Percentiles rank a stretch among this genome's conserved stretches.
These are phyloP conservation scores for Saccharomycopsis microspora DNA, from an alignment of 805 yeast species.

Conservation along the genomic window DNA sequence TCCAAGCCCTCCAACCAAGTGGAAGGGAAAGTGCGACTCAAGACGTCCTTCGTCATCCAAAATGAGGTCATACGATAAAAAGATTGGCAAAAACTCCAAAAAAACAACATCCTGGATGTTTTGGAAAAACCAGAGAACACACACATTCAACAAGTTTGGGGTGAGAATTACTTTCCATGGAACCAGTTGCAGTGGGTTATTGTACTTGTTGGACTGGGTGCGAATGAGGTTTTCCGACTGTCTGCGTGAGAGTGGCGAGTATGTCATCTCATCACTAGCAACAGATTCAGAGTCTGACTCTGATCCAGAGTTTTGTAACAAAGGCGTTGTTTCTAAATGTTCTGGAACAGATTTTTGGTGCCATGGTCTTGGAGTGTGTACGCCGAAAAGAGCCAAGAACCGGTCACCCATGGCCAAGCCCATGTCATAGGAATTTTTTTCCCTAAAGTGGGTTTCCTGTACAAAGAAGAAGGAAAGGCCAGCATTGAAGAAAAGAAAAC, in stretches of 20 bases:
- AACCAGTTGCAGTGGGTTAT: conserved; percentile 5
- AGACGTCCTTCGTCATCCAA: conserved; percentile 19
- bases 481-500: conserved; percentile 26
- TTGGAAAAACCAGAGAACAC: conserved; percentile 23
- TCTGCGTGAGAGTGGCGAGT: conserved; percentile 19
- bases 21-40: conserved; percentile 29
- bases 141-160: conserved; percentile 28
- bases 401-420: conserved; percentile 36
- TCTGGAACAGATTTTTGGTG: conserved; percentile 17
- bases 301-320: neutral
- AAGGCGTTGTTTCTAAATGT: neutral
- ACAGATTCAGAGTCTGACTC: neutral
- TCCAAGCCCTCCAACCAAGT: conserved; percentile 36
- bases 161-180: conserved; percentile 23
- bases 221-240: conserved; percentile 21
- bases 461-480: conserved; percentile 33
- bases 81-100: conserved; percentile 45
- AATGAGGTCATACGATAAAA: conserved; percentile 29
- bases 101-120: conserved; percentile 33
- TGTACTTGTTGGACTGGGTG: conserved; percentile 21
- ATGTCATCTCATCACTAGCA: neutral
- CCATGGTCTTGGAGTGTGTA: neutral
- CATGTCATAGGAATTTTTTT: conserved; percentile 28
- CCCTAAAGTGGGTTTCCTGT: conserved; percentile 39
- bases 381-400: conserved; percentile 19